Conservation (phyloP, 2,329 filamentous ascomycete genomes). For the Blumeriella jaapii region DNA sequence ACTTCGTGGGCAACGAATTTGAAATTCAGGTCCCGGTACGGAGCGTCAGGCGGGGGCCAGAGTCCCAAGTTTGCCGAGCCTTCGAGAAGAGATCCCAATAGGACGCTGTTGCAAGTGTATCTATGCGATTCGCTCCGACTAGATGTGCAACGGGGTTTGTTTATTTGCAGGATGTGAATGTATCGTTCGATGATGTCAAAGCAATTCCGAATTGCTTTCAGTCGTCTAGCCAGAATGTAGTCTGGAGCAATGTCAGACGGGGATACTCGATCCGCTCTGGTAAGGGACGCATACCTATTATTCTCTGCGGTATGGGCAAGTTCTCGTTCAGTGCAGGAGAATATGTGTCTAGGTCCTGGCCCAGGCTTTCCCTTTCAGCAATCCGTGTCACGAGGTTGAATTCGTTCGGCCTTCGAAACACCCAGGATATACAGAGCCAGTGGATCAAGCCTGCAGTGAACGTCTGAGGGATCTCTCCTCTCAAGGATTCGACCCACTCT, state of each 20-base stretch:
- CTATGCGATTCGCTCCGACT: conserved; percentile 7
- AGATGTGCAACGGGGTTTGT: conserved; percentile 6
- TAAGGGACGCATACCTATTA: conserved; percentile 5
- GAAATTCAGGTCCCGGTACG: conserved; percentile 7
- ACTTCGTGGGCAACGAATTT: conserved; percentile 5
- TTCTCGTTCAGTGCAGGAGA: conserved; percentile 7
- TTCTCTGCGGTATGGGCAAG: conserved; percentile 9
- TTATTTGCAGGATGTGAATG: conserved; percentile 17
- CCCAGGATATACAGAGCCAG: conserved; percentile 14
- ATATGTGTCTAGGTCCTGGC: conserved; percentile 2
- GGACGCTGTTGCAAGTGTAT: conserved; percentile 9
- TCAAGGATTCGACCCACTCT: conserved; percentile 7
- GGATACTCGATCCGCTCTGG: no score
- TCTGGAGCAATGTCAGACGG: conserved; percentile 1
- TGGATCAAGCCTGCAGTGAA: conserved; percentile 6
- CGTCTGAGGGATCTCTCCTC: conserved; percentile 2
- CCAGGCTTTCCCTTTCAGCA: conserved; percentile 7
- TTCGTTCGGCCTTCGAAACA: conserved; percentile 9
- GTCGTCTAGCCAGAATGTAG: conserved; percentile 3
- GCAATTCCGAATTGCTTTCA: conserved; percentile 19
- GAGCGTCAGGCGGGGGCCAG: conserved; percentile 8
- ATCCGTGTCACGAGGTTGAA: conserved; percentile 9
- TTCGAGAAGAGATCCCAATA: conserved; percentile 8
- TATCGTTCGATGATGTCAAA: conserved; percentile 25
- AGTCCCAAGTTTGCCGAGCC: conserved; percentile 6